phyloP scores from a whole-genome alignment of 768 basidiomycete genomes.

The Chalciporus pseudorubinellus region DNA sequence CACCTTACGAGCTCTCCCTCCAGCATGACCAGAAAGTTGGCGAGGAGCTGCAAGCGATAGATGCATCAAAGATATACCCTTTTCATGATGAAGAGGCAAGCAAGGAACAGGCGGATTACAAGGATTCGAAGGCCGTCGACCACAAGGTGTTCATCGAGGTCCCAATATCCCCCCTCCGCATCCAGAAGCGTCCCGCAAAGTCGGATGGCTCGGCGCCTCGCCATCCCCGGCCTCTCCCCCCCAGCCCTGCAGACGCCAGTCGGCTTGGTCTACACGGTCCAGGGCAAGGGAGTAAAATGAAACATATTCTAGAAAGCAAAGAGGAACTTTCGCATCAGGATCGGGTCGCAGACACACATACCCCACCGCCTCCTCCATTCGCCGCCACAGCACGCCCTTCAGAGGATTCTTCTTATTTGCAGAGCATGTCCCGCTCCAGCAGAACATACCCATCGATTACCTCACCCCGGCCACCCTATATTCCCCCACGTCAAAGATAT shows the following conservation, averaged over 20 bases:
- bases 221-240: slow-evolving; percentile 26
- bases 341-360: slow-evolving; percentile 10
- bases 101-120: slow-evolving; percentile 19
- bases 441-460: slow-evolving; percentile 27
- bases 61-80: slow-evolving; percentile 10
- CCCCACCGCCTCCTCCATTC: slow-evolving; percentile 35
- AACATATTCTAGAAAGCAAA: slow-evolving; percentile 7
- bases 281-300: background rate
- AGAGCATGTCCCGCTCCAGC: slow-evolving; percentile 15
- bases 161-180: slow-evolving; percentile 12
- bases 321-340: background rate
- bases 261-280: background rate
- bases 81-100: slow-evolving; percentile 13
- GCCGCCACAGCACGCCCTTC: slow-evolving; percentile 33
- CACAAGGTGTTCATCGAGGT: slow-evolving; percentile 4
- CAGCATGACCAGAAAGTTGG: slow-evolving; percentile 53
- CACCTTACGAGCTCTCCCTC: slow-evolving; percentile 41
- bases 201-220: slow-evolving; percentile 2
- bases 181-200: slow-evolving; percentile 6
- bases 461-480: slow-evolving; percentile 20
- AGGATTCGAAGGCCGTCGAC: slow-evolving; percentile 5
- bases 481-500: slow-evolving; percentile 14
- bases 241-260: slow-evolving; percentile 13
- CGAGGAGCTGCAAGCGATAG: slow-evolving; percentile 15
- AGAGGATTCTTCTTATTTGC: slow-evolving; percentile 37